These are phyloP conservation scores for Phyllostachys edulis DNA, from an alignment of 176 grass and related monocot genomes.

Conservation along the genomic window DNA sequence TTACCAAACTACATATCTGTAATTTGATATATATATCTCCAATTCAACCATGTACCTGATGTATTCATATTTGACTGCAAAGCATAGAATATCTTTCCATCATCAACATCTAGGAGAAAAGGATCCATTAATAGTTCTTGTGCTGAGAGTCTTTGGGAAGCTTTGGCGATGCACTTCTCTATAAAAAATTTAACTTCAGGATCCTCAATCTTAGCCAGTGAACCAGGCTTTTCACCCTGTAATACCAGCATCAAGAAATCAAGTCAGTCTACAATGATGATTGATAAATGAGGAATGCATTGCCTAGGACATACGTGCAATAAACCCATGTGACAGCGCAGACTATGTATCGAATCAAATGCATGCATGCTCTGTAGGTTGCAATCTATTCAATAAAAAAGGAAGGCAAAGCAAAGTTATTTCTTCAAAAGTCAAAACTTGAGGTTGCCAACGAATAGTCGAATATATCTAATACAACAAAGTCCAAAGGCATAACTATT, in stretches of 20 bases:
- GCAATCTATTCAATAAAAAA: not conserved
- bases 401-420: not conserved
- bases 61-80: constrained; percentile 25
- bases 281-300: not conserved
- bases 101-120: constrained; percentile 68
- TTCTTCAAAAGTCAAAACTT: not conserved
- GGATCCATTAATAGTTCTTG: constrained; percentile 64
- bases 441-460: too few relatives aligned
- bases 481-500: not conserved
- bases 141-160: constrained; percentile 56
- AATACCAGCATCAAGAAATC: constrained; percentile 1
- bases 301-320: not conserved
- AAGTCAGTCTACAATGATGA: not conserved
- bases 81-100: constrained; percentile 47
- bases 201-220: constrained; percentile 65
- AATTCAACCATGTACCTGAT: constrained; percentile 42
- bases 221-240: constrained; percentile 66
- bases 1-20: not conserved
- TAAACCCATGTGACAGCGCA: not conserved
- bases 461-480: not conserved
- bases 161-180: constrained; percentile 73
- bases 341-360: not conserved
- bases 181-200: constrained; percentile 68
- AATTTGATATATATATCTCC: not conserved
- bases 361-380: not conserved